Evolutionary conservation across 2,329 filamentous ascomycete species (phyloP), one percentile per base, ranked within the genome.

Genomic region (Sordariomycetes sp.): DNA sequence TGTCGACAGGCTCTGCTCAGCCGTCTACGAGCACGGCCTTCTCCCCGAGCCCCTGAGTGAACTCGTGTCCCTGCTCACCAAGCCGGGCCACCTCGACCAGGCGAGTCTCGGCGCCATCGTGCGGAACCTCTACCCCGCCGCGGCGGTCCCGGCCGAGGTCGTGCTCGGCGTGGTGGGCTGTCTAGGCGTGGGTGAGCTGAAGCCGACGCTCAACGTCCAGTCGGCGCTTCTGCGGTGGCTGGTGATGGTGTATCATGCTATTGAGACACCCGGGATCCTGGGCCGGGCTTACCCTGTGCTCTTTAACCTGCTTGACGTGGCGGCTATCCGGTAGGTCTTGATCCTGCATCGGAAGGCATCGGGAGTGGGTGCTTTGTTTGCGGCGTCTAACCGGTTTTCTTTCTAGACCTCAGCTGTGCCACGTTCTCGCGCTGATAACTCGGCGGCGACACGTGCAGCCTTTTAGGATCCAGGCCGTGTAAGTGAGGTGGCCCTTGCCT

Each of bases 231-330:
- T 95, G 61, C 86, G 82, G 71, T 96, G 90, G 90, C 75, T 95
- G 55, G 79, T 90, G 59, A 82, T 89, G 71, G 80, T 90, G 3
- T 85, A 92, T 66, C 86, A 90, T 64, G 74, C 86, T 53, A 71
- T 94, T 22, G 83, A 89, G 58, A 80, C 83, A 48, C 78, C 80
- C 53, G 74, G 73, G 7, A 73, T 86, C 10, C 71, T 96, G 54
- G 85, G 85, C 5, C 85, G 83, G 61, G 74, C 87, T 1, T 96
- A 95, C 65, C 78, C 83, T 0, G 81, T 93, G 20, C 71, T 96
- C 3, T 96, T 96, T 68, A 89, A 89, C 62, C 75, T 93, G 62
- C 78, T 96, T 6, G 89, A 95, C 66, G 93, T 89, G 65, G 86
- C 89, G 55, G 87, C 84, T 60, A 81, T 91, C 60, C 80, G 88